Percentiles rank a stretch among this genome's conserved stretches.
These are phyloP conservation scores for Coemansia sp. DNA, from an alignment of 192 early-diverging fungal genomes.

Conservation along the genomic window DNA sequence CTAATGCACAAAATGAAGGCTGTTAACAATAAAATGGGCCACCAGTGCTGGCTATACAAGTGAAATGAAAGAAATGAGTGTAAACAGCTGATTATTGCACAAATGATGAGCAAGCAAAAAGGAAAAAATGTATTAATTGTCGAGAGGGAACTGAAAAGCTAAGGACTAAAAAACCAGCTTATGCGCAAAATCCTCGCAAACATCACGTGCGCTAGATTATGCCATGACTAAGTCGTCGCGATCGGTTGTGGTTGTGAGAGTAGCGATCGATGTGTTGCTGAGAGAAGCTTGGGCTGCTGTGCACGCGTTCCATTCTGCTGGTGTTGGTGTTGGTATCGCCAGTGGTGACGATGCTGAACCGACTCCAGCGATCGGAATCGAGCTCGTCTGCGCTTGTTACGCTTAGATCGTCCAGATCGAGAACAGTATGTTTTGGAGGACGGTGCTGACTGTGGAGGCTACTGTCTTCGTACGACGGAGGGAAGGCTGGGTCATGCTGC, in stretches of 20 bases:
- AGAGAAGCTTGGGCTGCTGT: background rate
- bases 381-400: background rate
- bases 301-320: background rate
- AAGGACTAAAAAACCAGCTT: background rate
- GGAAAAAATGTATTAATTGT: background rate
- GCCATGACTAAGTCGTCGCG: background rate
- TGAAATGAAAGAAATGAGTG: too few relatives aligned
- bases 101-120: background rate
- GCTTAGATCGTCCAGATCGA: constrained; percentile 2
- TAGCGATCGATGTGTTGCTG: background rate
- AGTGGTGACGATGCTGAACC: background rate
- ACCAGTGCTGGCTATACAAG: background rate
- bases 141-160: background rate
- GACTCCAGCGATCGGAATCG: background rate
- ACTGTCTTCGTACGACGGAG: constrained; percentile 28
- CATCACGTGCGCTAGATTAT: background rate
- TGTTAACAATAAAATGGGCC: background rate
- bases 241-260: background rate
- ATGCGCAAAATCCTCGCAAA: background rate
- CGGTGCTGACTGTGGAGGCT: background rate
- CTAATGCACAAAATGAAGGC: background rate
- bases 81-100: too few relatives aligned
- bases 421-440: background rate
- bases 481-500: background rate
- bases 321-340: background rate